Base-by-base conservation (phyloP, 2,329 filamentous ascomycete species). In the Diaporthe australafricana region DNA sequence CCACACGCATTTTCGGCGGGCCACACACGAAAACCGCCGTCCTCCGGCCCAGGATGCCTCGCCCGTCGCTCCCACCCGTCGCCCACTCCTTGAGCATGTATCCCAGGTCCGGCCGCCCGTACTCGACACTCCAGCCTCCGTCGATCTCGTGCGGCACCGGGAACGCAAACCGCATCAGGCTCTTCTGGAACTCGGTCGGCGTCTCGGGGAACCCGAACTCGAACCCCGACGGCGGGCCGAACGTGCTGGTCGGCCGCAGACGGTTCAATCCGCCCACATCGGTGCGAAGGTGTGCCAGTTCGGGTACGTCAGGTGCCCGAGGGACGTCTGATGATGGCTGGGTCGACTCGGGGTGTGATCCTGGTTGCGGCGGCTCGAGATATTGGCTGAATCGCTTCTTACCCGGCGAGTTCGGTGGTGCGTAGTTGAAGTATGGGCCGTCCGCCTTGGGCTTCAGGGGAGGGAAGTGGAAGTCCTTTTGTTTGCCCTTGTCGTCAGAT, bases 21-120 rank as follows among this genome's bases (percentile, higher is more conserved):
- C 96, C 96, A 79, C 96, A 98, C 17, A 98, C 95, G 80, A 97
- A 98, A 7, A 98, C 94, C 76, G 94, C 96, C 3, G 94, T 95
- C 71, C 94, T 86, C 55, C 93, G 87, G 1, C 96, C 95, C 71
- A 97, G 92, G 70, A 92, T 90, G 1, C 91, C 91, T 56, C 90
- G 84, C 3, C 91, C 90, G 75, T 92, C 89, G 0, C 84, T 76
- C 67, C 91, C 91, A n/a, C 91, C 92, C 27, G 89, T 91, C 5
- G 94, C 93, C 88, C 95, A 92, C 75, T 96, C 91, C 77, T 90
- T 91, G 68, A 98, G 87, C 90, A 97, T 94, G 80, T 92, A 96
- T 1, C 94, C 92, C 45, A 98, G 89, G 76, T 98, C 93, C 0
- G 96, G 96, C 0, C 96, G 90, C 22, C 95, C 95, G 81, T 98